Base-by-base conservation (phyloP, 352 stramenopile genomes). In the Globisporangium viniferum region DNA sequence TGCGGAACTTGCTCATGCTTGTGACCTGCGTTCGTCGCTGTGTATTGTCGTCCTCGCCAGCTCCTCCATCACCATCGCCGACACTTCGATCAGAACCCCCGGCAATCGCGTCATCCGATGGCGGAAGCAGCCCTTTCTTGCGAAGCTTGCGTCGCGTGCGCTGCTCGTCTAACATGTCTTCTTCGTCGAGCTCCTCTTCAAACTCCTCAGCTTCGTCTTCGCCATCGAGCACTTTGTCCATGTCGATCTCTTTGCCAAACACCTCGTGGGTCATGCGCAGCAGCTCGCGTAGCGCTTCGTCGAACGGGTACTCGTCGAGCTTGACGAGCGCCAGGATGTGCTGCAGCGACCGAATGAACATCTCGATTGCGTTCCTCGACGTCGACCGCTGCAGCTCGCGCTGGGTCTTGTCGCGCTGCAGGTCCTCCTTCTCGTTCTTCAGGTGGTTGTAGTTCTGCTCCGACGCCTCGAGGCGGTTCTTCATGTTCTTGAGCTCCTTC, bases 281-380 rank as follows among this genome's bases (percentile, higher is more conserved):
- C n/a, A 94, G 46, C 56, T 94, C 81, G 54, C 82, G 84, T 1
- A 93, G 66, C 0, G 81, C 88, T 74, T 95, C 88, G 22, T 95
- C 88, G 8, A 93, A 70, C 4, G 85, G 84, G 36, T 90, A 92
- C 56, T 92, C 86, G 53, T 95, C 82, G 14, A 84, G 60, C 15
- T 93, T 93, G 12, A 93, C 87, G 2, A 92, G 71, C 39, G 77
- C 75, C 20, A 95, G 56, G 67, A 95, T 88, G 27, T 84, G 77
- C 62, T 92, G 78, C 44, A 92, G 71, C 1, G 84, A 73, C 1
- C 78, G 73, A n/a, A 91, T 74, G 35, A 92, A 91, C 24, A 67
- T 59, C 20, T 75, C 68, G 39, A 95, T 72, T 0, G 75, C 67
- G n/a, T 82, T 71, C 59, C 84, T 82, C 10, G 81, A 90, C 0